phyloP scores from a whole-genome alignment of 331 rosid genomes.

The Rhamnella rubrinervis region DNA sequence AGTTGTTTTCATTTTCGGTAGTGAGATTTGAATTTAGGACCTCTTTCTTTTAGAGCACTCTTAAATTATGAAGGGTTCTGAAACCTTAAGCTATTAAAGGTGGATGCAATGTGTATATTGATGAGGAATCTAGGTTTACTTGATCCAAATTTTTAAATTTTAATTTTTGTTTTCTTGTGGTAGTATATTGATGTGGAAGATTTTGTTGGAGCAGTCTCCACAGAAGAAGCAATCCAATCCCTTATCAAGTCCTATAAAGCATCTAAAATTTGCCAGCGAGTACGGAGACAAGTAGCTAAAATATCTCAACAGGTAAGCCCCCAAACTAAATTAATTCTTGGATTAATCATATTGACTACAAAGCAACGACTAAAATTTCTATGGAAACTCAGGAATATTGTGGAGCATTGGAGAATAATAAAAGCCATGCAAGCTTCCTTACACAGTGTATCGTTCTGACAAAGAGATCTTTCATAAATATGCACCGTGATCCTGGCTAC shows the following conservation, averaged over 20 bases:
- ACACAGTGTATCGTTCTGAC: constrained; percentile 47
- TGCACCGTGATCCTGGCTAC: constrained; percentile 69
- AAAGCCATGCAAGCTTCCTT: constrained; percentile 42
- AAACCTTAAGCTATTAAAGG: too few species aligned
- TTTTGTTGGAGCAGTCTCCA: constrained; percentile 16
- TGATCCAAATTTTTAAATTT: too few species aligned
- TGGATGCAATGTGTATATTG: too few species aligned
- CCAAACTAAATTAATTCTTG: too few species aligned
- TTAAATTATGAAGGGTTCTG: too few species aligned
- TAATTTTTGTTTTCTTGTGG: neutral
- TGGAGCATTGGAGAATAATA: constrained; percentile 29
- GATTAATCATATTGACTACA: too few species aligned
- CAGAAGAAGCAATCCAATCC: constrained; percentile 44
- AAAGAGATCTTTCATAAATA: constrained; percentile 52
- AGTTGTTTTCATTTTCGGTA: too few species aligned
- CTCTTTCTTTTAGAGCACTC: too few species aligned
- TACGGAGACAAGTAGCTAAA: constrained; percentile 35
- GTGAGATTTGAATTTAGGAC: too few species aligned
- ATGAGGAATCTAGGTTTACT: too few species aligned
- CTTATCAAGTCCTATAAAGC: constrained; percentile 39
- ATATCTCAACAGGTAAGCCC: constrained; percentile 15
- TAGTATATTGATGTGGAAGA: constrained; percentile 52
- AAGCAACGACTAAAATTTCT: neutral
- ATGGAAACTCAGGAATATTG: constrained; percentile 14
- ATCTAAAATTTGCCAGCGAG: constrained; percentile 31